phyloP scores from a whole-genome alignment of 2,329 filamentous ascomycete species.

The Aspergillus bombycis region DNA sequence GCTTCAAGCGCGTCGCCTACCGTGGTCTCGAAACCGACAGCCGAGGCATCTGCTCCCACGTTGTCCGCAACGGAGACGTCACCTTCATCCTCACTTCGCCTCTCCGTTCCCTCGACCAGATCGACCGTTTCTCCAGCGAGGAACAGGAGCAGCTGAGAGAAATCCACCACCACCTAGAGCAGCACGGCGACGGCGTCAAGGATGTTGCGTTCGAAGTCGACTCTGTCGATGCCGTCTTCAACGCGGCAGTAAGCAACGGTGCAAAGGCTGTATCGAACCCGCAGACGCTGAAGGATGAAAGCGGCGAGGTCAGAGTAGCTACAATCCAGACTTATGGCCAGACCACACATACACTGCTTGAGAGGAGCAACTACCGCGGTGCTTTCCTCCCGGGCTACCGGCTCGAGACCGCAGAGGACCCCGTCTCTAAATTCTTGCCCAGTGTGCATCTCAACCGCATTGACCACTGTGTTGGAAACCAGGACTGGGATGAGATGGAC shows the following conservation, averaged over 20 bases:
- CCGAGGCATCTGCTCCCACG: conserved; percentile 79
- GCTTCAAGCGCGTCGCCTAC: conserved; percentile 82
- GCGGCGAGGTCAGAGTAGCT: conserved; percentile 71
- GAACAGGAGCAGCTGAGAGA: conserved; percentile 70
- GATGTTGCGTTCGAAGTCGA: conserved; percentile 96
- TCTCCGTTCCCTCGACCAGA: conserved; percentile 64
- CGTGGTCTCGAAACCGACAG: conserved; percentile 85
- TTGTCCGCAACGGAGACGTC: conserved; percentile 53
- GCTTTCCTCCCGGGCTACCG: conserved; percentile 84
- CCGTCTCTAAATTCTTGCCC: conserved; percentile 58
- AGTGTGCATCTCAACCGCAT: conserved; percentile 71
- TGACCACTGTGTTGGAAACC: conserved; percentile 97
- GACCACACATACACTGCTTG: conserved; percentile 90
- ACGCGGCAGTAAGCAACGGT: conserved; percentile 64
- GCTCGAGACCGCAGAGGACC: conserved; percentile 52
- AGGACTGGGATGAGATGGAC: conserved; percentile 90
- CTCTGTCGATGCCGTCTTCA: conserved; percentile 78
- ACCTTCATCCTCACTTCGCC: conserved; percentile 49
- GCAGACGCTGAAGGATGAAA: conserved; percentile 63
- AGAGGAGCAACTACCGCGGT: conserved; percentile 70
- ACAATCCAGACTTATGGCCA: conserved; percentile 92
- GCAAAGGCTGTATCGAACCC: conserved; percentile 44
- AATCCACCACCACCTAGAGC: conserved; percentile 80
- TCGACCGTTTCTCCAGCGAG: conserved; percentile 56
- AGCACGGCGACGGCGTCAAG: conserved; percentile 91